Conservation (phyloP, 2,329 filamentous ascomycete species). For the Capronia americana region DNA sequence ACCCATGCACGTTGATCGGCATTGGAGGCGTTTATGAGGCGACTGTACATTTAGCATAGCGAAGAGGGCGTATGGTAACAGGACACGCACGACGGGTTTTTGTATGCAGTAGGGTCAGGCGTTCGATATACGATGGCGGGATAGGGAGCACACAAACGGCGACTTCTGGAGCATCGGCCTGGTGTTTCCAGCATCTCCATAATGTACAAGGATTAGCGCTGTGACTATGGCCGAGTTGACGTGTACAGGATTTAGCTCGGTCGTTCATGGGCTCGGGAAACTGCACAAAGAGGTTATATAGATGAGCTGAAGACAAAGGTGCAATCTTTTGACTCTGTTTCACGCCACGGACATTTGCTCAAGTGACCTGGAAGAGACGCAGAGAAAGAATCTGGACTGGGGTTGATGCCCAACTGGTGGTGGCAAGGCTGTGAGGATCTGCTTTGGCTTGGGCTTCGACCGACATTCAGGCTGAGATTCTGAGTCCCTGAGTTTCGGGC, state of each 20-base stretch:
- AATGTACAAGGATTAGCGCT: background rate
- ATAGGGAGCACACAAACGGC: slow-evolving; percentile 3
- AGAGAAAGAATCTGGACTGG: background rate
- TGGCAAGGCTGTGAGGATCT: slow-evolving; percentile 9
- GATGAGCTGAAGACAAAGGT: slow-evolving; percentile 32
- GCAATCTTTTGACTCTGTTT: slow-evolving; percentile 2
- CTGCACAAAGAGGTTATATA: slow-evolving; percentile 24
- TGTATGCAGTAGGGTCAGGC: slow-evolving; percentile 18
- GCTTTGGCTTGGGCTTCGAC: slow-evolving; percentile 6
- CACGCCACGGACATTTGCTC: background rate
- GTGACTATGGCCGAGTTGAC: slow-evolving; percentile 15
- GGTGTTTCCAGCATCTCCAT: background rate
- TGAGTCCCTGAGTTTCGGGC: slow-evolving; percentile 12
- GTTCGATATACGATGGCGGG: slow-evolving; percentile 24
- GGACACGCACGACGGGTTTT: slow-evolving; percentile 19
- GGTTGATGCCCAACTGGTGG: slow-evolving; percentile 1
- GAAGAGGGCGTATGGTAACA: slow-evolving; percentile 21
- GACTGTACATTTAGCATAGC: slow-evolving; percentile 33
- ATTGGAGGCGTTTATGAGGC: slow-evolving; percentile 19
- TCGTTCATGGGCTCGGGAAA: background rate
- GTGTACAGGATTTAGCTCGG: slow-evolving; percentile 25
- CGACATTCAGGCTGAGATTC: slow-evolving; percentile 16
- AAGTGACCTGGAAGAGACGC: background rate
- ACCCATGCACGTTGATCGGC: slow-evolving; percentile 16
- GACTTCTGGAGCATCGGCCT: background rate